Base-by-base conservation (phyloP, 257 asterid genomes). In the Paulownia fortunei region DNA sequence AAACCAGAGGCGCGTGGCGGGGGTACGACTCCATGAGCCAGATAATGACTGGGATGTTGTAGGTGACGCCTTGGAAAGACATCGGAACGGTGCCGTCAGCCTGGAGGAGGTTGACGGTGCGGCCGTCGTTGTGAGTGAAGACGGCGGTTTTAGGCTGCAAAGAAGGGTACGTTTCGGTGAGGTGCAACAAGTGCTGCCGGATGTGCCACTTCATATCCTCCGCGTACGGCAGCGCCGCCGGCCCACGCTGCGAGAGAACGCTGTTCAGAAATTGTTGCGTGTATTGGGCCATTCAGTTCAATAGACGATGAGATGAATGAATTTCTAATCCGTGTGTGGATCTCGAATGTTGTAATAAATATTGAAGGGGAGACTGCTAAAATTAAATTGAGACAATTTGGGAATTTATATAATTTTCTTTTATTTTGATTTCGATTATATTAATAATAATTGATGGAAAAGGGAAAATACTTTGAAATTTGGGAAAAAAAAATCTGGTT, bases 91-190 rank as follows among this genome's bases (percentile, higher is more conserved):
- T 93, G 49, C 99, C 99, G 67, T 91, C 91, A 37, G 96, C 94
- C 65, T 95, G 97, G 66, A 95, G 94, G 76, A 95, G 93, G 74
- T 86, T 90, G 75, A 91, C 92, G 44, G 94, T 75, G 44, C 97
- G 87, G 82, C 99, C 99, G 74, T 95, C 97, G 94, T 93, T 95
- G 89, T 95, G 99, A 37, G 97, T 95, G 85, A 87, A 95, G 36
- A 86, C 86, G 65, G 93, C 92, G 68, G 96, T 87, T 73, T 88
- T 92, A 16, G 96, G 94, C 68, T 84, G 92, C 24, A 93, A 91
- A 26, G 97, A 89, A n/a, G 99, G 96, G 74, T 78, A 86, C 4
- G 88, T 65, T 6, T 89, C 97, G 79, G 79, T 73, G 34, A 95
- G 93, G 26, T 86, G 76, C 63, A 95, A 44, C 73, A 95, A 78